These are phyloP conservation scores for Hymenoscyphus fructigenus DNA, from an alignment of 2,329 filamentous ascomycete genomes.

Conservation along the genomic window DNA sequence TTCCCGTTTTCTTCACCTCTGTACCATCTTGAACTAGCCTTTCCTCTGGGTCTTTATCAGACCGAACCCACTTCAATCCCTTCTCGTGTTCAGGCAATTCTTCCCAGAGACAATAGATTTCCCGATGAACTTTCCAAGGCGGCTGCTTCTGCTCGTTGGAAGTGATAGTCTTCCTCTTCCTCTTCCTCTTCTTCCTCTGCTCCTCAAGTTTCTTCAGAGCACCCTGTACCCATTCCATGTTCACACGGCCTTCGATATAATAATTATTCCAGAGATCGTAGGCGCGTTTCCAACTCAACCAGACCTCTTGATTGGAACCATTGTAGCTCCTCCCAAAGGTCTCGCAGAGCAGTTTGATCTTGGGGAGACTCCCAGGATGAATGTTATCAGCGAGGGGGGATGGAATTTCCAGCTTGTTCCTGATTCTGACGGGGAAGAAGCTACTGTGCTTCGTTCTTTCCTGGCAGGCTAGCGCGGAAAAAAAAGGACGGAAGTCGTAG, in stretches of 20 bases:
- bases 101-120: not conserved
- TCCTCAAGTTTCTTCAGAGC: slow-evolving; percentile 1
- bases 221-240: slow-evolving; percentile 23
- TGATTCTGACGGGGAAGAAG: not conserved
- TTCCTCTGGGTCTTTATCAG: not conserved
- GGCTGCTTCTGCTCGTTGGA: not conserved
- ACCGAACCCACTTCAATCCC: not conserved
- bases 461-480: not conserved
- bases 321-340: slow-evolving; percentile 14
- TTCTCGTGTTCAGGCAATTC: not conserved
- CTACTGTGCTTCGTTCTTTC: not conserved
- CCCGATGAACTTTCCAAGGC: not conserved
- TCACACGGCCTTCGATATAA: slow-evolving; percentile 32
- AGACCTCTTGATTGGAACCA: slow-evolving; percentile 22
- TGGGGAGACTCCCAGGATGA: slow-evolving; percentile 18
- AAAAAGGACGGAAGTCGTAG: too few relatives aligned
- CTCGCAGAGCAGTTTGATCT: slow-evolving; percentile 8
- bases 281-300: slow-evolving; percentile 34
- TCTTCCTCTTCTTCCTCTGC: not conserved
- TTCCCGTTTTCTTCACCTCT: not conserved
- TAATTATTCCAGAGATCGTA: slow-evolving; percentile 36
- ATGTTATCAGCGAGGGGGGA: slow-evolving; percentile 24
- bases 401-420: not conserved
- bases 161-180: not conserved
- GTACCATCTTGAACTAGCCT: not conserved